phyloP scores from a whole-genome alignment of 108 stramenopile genomes.

The Fragilaria crotonensis region DNA sequence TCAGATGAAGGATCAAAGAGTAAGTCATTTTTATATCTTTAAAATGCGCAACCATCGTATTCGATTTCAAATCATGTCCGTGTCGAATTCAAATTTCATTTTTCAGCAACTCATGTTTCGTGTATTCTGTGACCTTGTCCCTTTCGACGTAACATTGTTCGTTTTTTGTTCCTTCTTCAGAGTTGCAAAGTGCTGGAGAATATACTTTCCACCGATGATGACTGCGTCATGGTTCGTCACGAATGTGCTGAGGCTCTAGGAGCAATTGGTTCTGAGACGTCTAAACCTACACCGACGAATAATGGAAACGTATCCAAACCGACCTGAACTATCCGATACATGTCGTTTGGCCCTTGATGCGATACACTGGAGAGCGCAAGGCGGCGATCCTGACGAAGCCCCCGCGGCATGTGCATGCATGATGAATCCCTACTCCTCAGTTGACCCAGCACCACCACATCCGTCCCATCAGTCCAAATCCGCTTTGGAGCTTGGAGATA shows the following conservation, averaged over 20 bases:
- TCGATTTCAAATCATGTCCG: too few species aligned
- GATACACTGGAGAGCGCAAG: slow-evolving; percentile 52
- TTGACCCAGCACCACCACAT: slow-evolving; percentile 86
- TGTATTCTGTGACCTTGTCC: background rate
- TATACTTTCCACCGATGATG: slow-evolving; percentile 43
- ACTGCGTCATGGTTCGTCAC: slow-evolving; percentile 94
- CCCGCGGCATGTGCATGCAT: slow-evolving; percentile 75
- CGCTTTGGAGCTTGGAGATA: slow-evolving; percentile 47
- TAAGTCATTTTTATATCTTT: background rate
- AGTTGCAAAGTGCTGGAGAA: slow-evolving; percentile 44
- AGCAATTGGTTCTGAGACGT: slow-evolving; percentile 54
- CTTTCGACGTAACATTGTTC: background rate
- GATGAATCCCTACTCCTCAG: slow-evolving; percentile 70
- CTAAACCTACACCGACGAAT: slow-evolving; percentile 15
- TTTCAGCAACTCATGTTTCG: too few species aligned
- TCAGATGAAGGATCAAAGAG: slow-evolving; percentile 71
- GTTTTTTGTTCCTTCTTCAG: slow-evolving; percentile 5
- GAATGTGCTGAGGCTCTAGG: slow-evolving; percentile 95
- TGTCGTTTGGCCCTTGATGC: slow-evolving; percentile 83
- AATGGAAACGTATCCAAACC: slow-evolving; percentile 2
- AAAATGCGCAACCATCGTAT: too few species aligned
- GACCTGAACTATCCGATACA: slow-evolving; percentile 84
- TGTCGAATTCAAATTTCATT: too few species aligned
- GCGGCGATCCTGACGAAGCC: slow-evolving; percentile 28
- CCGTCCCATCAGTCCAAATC: slow-evolving; percentile 47